Percentiles rank a stretch among this genome's conserved stretches.
Evolutionary conservation across 2,329 filamentous ascomycete species (phyloP).

Genomic region (Ceratocystis lukuohia): DNA sequence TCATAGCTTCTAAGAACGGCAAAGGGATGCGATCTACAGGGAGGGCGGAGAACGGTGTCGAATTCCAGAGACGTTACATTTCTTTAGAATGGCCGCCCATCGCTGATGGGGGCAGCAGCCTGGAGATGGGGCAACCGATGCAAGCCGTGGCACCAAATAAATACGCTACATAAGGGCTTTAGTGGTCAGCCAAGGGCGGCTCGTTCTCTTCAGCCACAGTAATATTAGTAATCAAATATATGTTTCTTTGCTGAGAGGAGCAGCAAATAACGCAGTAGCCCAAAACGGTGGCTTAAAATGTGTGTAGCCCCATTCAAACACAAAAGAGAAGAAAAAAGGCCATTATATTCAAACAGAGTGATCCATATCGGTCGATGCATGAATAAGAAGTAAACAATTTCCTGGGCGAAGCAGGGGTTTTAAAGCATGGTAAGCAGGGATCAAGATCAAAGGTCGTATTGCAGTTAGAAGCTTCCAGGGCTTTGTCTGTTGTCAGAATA

Average conservation of each 20-base stretch:
- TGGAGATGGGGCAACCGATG: too few relatives aligned
- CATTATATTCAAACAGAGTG: too few relatives aligned
- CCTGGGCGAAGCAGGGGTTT: neutral
- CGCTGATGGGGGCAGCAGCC: too few relatives aligned
- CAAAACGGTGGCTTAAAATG: too few relatives aligned
- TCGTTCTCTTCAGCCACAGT: too few relatives aligned
- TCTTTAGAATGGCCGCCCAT: too few relatives aligned
- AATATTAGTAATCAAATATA: too few relatives aligned
- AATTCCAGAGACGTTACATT: neutral
- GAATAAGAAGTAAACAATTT: neutral
- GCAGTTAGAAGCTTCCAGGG: neutral
- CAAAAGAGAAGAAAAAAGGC: neutral
- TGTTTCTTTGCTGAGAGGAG: too few relatives aligned
- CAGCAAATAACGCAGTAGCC: too few relatives aligned
- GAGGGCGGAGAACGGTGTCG: neutral
- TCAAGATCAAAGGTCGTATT: constrained; percentile 4
- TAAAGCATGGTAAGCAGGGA: neutral
- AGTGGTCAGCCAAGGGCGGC: too few relatives aligned
- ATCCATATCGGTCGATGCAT: neutral
- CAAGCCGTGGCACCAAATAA: too few relatives aligned
- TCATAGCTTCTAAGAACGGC: neutral
- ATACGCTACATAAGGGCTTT: too few relatives aligned
- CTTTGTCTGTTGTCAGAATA: neutral
- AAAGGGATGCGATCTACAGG: neutral
- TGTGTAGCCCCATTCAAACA: neutral